phyloP scores from a whole-genome alignment of 768 basidiomycete genomes.

The Lentinus brumalis region DNA sequence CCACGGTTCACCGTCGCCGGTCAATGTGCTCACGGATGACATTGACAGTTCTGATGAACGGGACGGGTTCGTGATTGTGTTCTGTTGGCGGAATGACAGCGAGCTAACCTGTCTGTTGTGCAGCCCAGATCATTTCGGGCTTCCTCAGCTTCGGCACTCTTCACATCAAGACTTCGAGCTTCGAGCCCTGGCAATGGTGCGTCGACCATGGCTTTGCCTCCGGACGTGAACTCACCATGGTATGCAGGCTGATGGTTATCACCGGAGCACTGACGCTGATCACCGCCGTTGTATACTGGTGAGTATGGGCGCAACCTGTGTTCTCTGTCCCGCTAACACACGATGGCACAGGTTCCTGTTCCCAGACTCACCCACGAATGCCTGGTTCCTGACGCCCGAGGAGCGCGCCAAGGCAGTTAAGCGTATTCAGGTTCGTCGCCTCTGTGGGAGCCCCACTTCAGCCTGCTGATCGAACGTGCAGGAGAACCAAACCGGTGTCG shows the following conservation, averaged over 20 bases:
- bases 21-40: background rate
- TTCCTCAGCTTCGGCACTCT: conserved; percentile 69
- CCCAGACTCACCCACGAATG: conserved; percentile 73
- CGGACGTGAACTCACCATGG: background rate
- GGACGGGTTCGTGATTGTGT: conserved; percentile 47
- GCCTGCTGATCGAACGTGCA: conserved; percentile 22
- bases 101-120: background rate
- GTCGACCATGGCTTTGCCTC: background rate
- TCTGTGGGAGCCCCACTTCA: background rate
- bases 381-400: conserved; percentile 70
- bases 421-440: conserved; percentile 54
- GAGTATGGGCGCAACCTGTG: background rate
- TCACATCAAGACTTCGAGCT: conserved; percentile 56
- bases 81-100: background rate
- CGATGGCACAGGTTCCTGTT: conserved; percentile 59
- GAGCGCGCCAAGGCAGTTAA: conserved; percentile 65
- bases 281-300: conserved; percentile 57
- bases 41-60: conserved; percentile 68
- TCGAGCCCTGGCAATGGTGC: conserved; percentile 77
- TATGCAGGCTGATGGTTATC: conserved; percentile 65
- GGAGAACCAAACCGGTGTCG: conserved; percentile 80
- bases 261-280: conserved; percentile 61
- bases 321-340: background rate
- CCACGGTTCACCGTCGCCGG: background rate
- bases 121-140: conserved; percentile 71